Evolutionary conservation across 192 early-diverging fungal genomes (phyloP).

Genomic region (Coemansia sp.): DNA sequence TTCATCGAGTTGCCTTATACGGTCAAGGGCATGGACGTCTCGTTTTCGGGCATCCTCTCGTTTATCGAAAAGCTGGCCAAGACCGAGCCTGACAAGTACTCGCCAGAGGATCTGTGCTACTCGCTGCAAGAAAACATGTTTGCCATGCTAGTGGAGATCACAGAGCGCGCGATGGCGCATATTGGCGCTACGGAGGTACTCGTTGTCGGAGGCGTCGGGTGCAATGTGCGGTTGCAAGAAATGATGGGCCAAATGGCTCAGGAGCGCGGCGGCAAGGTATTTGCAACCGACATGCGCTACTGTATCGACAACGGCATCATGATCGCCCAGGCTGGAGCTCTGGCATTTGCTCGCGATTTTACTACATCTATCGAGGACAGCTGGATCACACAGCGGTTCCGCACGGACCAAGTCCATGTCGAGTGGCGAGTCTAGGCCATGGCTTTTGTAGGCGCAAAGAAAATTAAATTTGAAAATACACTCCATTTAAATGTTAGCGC

Average conservation of each 20-base stretch:
- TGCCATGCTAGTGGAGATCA: slow-evolving; percentile 99
- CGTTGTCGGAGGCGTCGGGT: slow-evolving; percentile 96
- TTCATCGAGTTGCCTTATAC: slow-evolving; percentile 90
- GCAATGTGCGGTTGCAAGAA: slow-evolving; percentile 90
- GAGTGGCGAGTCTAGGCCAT: slow-evolving; percentile 64
- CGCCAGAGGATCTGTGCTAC: slow-evolving; percentile 92
- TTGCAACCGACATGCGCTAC: slow-evolving; percentile 94
- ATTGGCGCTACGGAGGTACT: slow-evolving; percentile 87
- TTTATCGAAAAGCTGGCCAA: slow-evolving; percentile 76
- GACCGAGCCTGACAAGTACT: slow-evolving; percentile 57
- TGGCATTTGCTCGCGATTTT: slow-evolving; percentile 79
- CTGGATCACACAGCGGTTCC: slow-evolving; percentile 90
- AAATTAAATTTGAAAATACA: background rate
- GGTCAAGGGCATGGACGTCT: slow-evolving; percentile 99
- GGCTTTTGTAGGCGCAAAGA: background rate
- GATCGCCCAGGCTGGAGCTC: slow-evolving; percentile 96
- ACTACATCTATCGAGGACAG: slow-evolving; percentile 82
- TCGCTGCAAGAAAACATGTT: slow-evolving; percentile 96
- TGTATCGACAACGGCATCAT: slow-evolving; percentile 99
- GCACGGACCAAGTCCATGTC: slow-evolving; percentile 83
- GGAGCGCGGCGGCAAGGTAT: slow-evolving; percentile 83
- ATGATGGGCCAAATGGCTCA: slow-evolving; percentile 97
- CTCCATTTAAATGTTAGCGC: background rate
- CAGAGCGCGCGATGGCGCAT: slow-evolving; percentile 98
- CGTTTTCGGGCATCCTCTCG: slow-evolving; percentile 94